These are phyloP conservation scores for Trichoderma polysporum DNA, from an alignment of 2,329 filamentous ascomycete genomes.

Conservation along the genomic window DNA sequence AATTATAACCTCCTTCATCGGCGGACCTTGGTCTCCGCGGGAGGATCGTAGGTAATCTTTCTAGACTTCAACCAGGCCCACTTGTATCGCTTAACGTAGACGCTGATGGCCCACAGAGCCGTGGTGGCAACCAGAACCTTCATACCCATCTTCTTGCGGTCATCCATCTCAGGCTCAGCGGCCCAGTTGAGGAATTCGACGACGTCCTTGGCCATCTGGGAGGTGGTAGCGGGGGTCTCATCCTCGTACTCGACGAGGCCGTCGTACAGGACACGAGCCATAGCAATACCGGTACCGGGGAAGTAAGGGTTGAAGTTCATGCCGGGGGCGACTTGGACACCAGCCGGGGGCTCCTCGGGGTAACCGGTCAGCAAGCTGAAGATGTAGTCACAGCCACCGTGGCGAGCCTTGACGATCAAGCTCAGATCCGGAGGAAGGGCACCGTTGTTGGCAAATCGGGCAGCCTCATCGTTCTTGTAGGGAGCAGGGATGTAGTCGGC, in stretches of 20 bases:
- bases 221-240: constrained; percentile 87
- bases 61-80: constrained; percentile 95
- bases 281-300: constrained; percentile 97
- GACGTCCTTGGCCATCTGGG: constrained; percentile 99
- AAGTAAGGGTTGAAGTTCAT: constrained; percentile 99
- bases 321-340: constrained; percentile 78
- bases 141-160: constrained; percentile 99
- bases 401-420: constrained; percentile 94
- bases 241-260: constrained; percentile 98
- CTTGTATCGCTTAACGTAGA: constrained; percentile 99
- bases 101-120: constrained; percentile 78
- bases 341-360: constrained; percentile 91
- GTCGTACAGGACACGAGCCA: constrained; percentile 98
- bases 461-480: constrained; percentile 99
- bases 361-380: constrained; percentile 97
- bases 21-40: constrained; percentile 54
- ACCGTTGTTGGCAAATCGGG: constrained; percentile 96
- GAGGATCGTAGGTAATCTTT: constrained; percentile 86
- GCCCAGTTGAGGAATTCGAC: constrained; percentile 99
- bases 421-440: constrained; percentile 96
- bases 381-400: constrained; percentile 98
- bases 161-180: constrained; percentile 98
- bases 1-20: constrained; percentile 40
- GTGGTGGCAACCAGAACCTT: constrained; percentile 84
- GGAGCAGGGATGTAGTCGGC: constrained; percentile 93